Evolutionary conservation across 169 alveolate species (phyloP), one percentile per base, ranked within the genome.

Genomic region (Cyclospora cayetanensis): DNA sequence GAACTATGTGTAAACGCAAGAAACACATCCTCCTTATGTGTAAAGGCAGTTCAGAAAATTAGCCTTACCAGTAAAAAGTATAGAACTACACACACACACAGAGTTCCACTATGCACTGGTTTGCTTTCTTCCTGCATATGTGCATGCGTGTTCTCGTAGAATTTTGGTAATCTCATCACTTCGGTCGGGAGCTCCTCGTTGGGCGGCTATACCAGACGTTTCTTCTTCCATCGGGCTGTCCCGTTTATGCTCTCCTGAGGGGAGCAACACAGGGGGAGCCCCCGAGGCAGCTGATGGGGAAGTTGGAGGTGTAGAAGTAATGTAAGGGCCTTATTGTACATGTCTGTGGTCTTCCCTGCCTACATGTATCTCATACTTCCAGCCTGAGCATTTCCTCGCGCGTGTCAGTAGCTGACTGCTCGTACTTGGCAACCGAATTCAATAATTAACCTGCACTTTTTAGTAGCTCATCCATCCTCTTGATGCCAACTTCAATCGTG

Each of bases 151-250:
- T 27, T 22, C n/a, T n/a, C n/a, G n/a, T 76, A 76, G 86, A 65
- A 65, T 76, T 76, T 76, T 76, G 86, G n/a, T 76, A 39, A 39
- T 76, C 46, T 76, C 86, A 25, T 76, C 86, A 1, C 86, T 76
- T 39, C 86, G 86, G 20, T 76, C 86, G 42, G 86, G 86, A 7
- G 50, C 65, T 29, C 86, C 86, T 4, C 65, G 86, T 0, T 76
- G 86, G 86, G 86, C 86, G 1, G 86, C 86, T 5, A 50, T 72
- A 4, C 22, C 83, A 3, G 34, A 50, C n/a, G 83, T 72, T 34
- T 0, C 77, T 12, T 27, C 77, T 27, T 29, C 60, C 60, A 7
- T 46, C 60, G 60, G 60, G 60, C 60, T 46, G n/a, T 11, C 60
- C 60, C 60, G 60, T 46, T 46, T 46, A n/a, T n/a, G n/a, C n/a